Evolutionary conservation across 257 asterid species (phyloP).

Genomic region (Solanum chiquidenum): DNA sequence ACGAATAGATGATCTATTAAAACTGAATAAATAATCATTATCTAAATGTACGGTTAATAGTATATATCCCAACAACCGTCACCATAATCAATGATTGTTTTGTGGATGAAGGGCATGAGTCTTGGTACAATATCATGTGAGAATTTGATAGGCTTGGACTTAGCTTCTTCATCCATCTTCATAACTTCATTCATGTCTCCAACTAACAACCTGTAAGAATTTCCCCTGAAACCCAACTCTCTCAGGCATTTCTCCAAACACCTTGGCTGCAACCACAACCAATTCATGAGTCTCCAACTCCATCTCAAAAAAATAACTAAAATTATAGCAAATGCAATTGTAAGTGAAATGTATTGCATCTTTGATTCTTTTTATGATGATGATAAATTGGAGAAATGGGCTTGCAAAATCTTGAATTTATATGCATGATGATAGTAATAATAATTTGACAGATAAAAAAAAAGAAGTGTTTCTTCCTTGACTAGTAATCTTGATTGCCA

Average conservation of each 20-base stretch:
- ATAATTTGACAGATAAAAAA: background rate
- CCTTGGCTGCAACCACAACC: conserved; percentile 32
- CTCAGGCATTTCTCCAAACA: conserved; percentile 25
- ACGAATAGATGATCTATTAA: too few relatives aligned
- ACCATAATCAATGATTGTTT: conserved; percentile 11
- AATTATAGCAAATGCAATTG: background rate
- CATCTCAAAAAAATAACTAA: background rate
- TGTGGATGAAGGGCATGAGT: conserved; percentile 15
- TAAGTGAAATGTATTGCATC: background rate
- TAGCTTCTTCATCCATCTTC: conserved; percentile 16
- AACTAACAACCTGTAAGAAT: conserved; percentile 17
- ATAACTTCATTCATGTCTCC: conserved; percentile 34
- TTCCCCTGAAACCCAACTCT: conserved; percentile 34
- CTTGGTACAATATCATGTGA: conserved; percentile 24
- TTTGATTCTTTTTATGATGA: background rate
- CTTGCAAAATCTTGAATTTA: background rate
- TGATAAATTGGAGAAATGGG: background rate
- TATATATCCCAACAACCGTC: background rate
- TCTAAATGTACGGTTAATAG: too few relatives aligned
- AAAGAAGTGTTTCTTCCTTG: background rate
- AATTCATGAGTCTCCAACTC: conserved; percentile 23
- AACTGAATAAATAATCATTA: too few relatives aligned
- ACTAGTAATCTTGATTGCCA: background rate
- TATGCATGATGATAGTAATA: background rate
- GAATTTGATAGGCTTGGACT: conserved; percentile 29